Conservation (phyloP, 2,329 filamentous ascomycete species). For the Fusarium scirpi region DNA sequence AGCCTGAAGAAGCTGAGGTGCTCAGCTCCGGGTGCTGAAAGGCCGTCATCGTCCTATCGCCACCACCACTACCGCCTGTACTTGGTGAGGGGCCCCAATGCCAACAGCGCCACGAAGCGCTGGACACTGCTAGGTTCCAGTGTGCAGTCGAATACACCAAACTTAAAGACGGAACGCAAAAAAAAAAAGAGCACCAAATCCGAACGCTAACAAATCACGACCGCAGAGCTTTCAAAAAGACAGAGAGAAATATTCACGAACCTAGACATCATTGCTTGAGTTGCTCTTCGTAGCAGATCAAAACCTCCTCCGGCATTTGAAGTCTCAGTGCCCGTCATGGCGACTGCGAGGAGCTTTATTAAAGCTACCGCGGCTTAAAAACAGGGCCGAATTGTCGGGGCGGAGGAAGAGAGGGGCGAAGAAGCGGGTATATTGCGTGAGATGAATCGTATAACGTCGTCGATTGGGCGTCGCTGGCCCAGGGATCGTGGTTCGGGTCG, state of each 20-base stretch:
- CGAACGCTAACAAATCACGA: background rate
- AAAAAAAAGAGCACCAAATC: background rate
- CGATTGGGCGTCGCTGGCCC: conserved; percentile 37
- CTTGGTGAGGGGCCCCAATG: conserved; percentile 20
- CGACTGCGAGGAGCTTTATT: conserved; percentile 43
- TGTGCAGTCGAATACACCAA: background rate
- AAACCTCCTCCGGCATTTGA: conserved; percentile 61
- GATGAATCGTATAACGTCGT: conserved; percentile 37
- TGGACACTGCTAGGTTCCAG: background rate
- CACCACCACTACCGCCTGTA: conserved; percentile 29
- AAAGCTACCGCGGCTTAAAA: conserved; percentile 43
- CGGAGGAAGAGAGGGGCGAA: conserved; percentile 40
- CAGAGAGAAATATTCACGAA: conserved; percentile 55
- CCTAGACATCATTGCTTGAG: conserved; percentile 74
- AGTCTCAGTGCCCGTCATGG: conserved; percentile 65
- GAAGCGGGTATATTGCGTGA: conserved; percentile 37
- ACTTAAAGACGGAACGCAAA: background rate
- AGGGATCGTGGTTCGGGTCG: conserved; percentile 25
- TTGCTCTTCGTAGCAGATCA: conserved; percentile 70
- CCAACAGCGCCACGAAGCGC: conserved; percentile 19
- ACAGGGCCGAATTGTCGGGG: conserved; percentile 38
- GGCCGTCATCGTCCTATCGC: conserved; percentile 35
- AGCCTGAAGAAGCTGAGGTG: conserved; percentile 15
- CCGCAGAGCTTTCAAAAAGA: conserved; percentile 28
- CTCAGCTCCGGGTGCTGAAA: conserved; percentile 34